Base-by-base conservation (phyloP, 768 basidiomycete genomes). In the Lentinula guzmanii region DNA sequence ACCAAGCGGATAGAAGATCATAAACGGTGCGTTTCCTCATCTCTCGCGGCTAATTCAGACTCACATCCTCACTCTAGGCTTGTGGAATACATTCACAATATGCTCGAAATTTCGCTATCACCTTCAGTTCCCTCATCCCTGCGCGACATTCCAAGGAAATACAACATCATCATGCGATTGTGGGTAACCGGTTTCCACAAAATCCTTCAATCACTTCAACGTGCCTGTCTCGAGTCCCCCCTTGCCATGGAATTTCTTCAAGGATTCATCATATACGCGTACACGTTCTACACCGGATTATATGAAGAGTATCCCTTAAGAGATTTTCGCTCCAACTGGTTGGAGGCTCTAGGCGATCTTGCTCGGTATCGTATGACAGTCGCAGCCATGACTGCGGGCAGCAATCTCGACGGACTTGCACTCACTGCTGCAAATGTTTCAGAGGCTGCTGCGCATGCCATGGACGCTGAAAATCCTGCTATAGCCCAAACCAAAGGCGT, bases 311-410 rank as follows among this genome's bases (percentile, higher is more conserved):
- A 82, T 8, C 80, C 78, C 1, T 81, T 98, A 50, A 74, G 71
- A 1, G 71, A 76, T 6, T 97, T 93, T 77, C 86, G 87, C 62
- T 77, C 83, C 2, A 87, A 88, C 16, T 99, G 97, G 97, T 84
- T 98, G 56, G 97, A 99, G 71, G 93, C 95, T 3, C 86, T 99
- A 15, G 97, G 97, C 24, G 97, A 99, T 73, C 82, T 99, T 34
- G 94, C 97, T 0, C 82, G 95, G 39, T 98, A 98, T 72, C 84
- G 91, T 55, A 96, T 97, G 91, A 89, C 90, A 1, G 91, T 98
- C n/a, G 91, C 93, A n/a, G 88, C 86, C 35, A 86, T 94, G 81
- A 80, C 91, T 33, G 80, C 82, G 31, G 79, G 81, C 31, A 79
- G 75, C 37, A 69, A 79, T 4, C 74, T 77, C 16, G 70, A 73